Evolutionary conservation across 2,329 filamentous ascomycete genomes (phyloP), one percentile per base, ranked within the genome.

Genomic region (Fusarium sp.): DNA sequence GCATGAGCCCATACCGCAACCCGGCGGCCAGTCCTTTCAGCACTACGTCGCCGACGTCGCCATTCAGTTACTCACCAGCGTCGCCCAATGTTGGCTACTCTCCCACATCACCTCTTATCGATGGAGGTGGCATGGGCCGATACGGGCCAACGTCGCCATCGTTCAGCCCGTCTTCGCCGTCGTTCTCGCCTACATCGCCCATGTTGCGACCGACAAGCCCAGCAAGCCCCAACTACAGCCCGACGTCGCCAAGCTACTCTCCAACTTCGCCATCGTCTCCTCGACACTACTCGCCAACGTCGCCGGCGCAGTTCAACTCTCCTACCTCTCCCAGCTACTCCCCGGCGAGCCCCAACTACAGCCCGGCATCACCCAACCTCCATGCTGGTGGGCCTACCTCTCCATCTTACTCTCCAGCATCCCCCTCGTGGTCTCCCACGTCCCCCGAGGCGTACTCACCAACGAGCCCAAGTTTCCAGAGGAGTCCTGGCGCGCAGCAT

Each of bases 361-460:
- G 87, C 71, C 88, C 88, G n/a, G 86, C 88, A 4, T 89, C 85
- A 47, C 88, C 81, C 67, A 85, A 81, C 72, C 76, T 83, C 47
- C 75, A 78, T 45, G 75, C 72, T 3, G 74, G 67, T 28, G 75
- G 75, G n/a, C 67, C 82, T 10, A 81, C 85, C 29, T 84, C 87
- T 61, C 86, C 82, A n/a, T 83, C 81, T 5, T 90, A 89, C 76
- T 86, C 83, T 29, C 89, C 90, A 42, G 88, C 88, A 11, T 92
- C 90, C 45, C 90, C 90, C n/a, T 86, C 83, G 24, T 93, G 91
- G 80, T 93, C 91, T 53, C 91, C 91, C 3, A 91, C 90, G 7
- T 93, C 90, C 36, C 85, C 85, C 11, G 81, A 82, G 59, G 80
- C 82, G 3, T 88, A 88, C 77, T 88, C 85, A 44, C 86, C 86